Evolutionary conservation across 805 yeast species (phyloP), one percentile per base, ranked within the genome.

Genomic region (Monosporozyma servazzii): DNA sequence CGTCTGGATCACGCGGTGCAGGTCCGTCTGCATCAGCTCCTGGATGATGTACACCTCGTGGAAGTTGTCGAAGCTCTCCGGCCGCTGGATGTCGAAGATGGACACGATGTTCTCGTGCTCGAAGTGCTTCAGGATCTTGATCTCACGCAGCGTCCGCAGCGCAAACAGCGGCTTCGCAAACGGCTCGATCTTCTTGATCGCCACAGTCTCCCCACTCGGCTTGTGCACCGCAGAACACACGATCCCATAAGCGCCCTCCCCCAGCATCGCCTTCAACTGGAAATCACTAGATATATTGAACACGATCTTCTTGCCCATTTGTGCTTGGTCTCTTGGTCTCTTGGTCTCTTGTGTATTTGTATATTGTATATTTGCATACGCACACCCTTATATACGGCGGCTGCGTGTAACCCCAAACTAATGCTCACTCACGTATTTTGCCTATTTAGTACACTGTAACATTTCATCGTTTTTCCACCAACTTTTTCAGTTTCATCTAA

Each of bases 191-290:
- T 90, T 91, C 69, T 91, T 91, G 62, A 91, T 89, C 41, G 98
- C 98, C n/a, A 91, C 97, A 56, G 81, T 81, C 58, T 85, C 90
- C 50, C 84, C 84, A 1, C 93, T 79, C 5, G 96, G 96, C 61
- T 80, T 79, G 68, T 91, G 96, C 10, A 82, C 70, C 0, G 97
- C 97, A 10, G 91, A 80, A 67, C 96, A 82, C 10, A 91, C 98
- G 11, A 90, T 81, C 5, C 98, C 98, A 64, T 91, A 91, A 0
- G 98, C 97, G 18, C 98, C 98, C 68, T 89, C 96, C 8, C 98
- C 98, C 1, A 91, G 82, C 15, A 91, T 79, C 57, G 87, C 88
- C 48, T 83, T 74, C 46, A 91, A 81, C 66, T 88, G 88, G 68
- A 90, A 91, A 62, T 87, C 89, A 54, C 85, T 86, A 29, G 90